Base-by-base conservation (phyloP, 495 filamentous ascomycete genomes). In the Trypethelium eluteriae region DNA sequence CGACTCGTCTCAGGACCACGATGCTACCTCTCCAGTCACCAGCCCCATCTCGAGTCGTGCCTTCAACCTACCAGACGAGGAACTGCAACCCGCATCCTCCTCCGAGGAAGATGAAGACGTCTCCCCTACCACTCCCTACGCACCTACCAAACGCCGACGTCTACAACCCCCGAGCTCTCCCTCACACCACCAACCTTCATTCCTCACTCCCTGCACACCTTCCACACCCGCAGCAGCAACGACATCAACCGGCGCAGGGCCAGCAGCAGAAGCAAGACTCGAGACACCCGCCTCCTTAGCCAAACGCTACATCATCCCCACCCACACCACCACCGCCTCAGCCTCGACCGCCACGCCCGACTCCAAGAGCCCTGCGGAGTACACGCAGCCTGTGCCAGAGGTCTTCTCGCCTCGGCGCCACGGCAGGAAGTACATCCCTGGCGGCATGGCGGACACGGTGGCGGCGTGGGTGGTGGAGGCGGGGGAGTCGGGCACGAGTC, bases 361-460 rank as follows among this genome's bases (percentile, higher is more conserved):
- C 62, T 11, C 41, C 59, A 34, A 14, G 65, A 66, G 36, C 46
- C 63, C 16, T 18, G 38, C 46, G 62, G 32, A 0, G 32, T 6
- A 34, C 53, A 32, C 4, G 25, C 25, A 65, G 25, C 76, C 76
- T 3, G 66, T 75, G 0, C 75, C 76, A 57, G 74, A 76, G 50
- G 64, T 71, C 41, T 77, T 80, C 68, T 78, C 77, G 11, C 78
- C 78, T 9, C 73, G 72, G 16, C 72, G 76, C 25, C 72, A 74
- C 47, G 74, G 73, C 10, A 73, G 77, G 62, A 77, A 75, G 53
- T 79, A 74, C 47, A 47, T 79, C 2, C 72, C 73, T 5, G 75
- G 72, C 25, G 78, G 77, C 10, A 63, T 79, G 63, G 78, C 78
- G 36, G 67, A 70, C 18, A 75, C 67, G 18, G 66, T 77, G 18